A percentile compares a stretch with the other conserved stretches of the same genome.
Evolutionary conservation across 2,329 filamentous ascomycete species (phyloP).

Genomic region (Neofusicoccum laricinum): DNA sequence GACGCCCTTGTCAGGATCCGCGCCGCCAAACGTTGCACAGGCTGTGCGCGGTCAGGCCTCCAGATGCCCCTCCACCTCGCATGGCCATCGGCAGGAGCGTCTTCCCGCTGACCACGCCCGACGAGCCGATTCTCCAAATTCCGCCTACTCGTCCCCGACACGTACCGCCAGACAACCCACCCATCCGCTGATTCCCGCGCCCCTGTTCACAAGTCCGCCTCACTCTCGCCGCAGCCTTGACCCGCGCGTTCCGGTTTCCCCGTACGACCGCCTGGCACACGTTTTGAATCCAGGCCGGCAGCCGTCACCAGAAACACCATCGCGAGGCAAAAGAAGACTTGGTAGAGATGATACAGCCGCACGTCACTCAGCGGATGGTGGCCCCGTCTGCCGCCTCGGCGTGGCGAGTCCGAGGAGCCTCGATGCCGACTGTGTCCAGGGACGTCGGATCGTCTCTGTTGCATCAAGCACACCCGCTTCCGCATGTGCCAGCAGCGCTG

Average conservation of each 20-base stretch:
- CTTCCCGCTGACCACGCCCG: neutral
- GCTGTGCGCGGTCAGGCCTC: constrained; percentile 7
- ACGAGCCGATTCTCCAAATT: neutral
- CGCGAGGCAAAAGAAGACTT: neutral
- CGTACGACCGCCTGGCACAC: constrained; percentile 8
- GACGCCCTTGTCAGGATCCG: constrained; percentile 3
- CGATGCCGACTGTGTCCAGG: neutral
- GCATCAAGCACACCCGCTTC: neutral
- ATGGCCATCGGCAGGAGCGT: neutral
- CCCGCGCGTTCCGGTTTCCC: constrained; percentile 10
- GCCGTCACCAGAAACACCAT: neutral
- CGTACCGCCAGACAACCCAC: neutral
- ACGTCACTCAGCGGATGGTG: neutral
- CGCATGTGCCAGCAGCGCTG: neutral
- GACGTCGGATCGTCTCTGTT: neutral
- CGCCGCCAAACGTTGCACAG: constrained; percentile 13
- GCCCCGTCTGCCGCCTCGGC: neutral
- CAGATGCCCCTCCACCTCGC: constrained; percentile 1
- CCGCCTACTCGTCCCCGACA: constrained; percentile 1
- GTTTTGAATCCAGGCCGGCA: neutral
- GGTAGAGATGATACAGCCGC: neutral
- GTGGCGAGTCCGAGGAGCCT: neutral
- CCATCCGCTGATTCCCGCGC: constrained; percentile 13
- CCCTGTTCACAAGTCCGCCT: constrained; percentile 14
- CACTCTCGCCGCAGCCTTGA: constrained; percentile 10